phyloP scores from a whole-genome alignment of 1,139 yeast species.

The Suhomyces wounanorum region DNA sequence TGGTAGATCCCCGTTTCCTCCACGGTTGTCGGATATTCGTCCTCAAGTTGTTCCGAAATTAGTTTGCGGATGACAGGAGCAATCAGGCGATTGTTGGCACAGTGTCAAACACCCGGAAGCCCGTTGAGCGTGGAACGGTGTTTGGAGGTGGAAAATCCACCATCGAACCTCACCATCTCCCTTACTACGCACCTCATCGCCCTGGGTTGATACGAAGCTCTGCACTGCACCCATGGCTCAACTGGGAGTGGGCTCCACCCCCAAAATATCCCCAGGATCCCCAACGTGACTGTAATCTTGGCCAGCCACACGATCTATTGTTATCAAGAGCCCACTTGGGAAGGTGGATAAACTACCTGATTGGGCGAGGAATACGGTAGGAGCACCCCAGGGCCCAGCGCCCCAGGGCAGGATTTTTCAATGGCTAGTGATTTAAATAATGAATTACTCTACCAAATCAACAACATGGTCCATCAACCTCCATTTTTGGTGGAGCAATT shows the following conservation, averaged over 20 bases:
- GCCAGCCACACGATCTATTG: background rate
- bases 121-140: background rate
- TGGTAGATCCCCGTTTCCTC: background rate
- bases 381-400: background rate
- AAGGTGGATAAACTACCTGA: background rate
- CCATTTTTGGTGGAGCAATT: constrained; percentile 58
- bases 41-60: background rate
- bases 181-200: background rate
- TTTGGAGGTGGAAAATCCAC: background rate
- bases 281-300: background rate
- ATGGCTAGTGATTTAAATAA: background rate
- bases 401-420: background rate
- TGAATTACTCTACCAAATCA: background rate
- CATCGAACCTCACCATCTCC: background rate
- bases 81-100: background rate
- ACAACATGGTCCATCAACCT: constrained; percentile 39
- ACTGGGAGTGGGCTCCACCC: background rate
- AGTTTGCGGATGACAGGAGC: background rate
- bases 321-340: background rate
- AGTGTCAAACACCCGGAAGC: background rate
- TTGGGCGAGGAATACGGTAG: background rate
- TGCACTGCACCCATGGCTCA: background rate
- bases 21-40: background rate
- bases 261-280: background rate
- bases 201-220: background rate